Evolutionary conservation across 2,329 filamentous ascomycete genomes (phyloP).

Genomic region (Rutstroemia sp.): DNA sequence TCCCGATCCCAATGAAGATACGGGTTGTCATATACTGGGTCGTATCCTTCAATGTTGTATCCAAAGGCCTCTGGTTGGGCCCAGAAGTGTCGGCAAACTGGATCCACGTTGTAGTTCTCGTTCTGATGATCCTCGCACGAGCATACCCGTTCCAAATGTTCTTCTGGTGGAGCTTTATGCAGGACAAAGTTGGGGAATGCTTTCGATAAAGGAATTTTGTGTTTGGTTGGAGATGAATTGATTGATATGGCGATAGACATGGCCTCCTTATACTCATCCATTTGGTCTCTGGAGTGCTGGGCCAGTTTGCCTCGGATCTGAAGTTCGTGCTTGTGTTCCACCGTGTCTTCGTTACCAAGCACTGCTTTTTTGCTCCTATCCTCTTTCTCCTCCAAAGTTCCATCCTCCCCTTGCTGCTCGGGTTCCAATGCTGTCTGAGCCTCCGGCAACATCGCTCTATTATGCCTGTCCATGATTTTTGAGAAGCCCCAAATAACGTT

Average conservation of each 20-base stretch:
- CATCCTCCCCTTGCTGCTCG: not conserved
- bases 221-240: not conserved
- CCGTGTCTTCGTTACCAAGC: no score
- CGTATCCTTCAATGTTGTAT: slow-evolving; percentile 15
- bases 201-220: not conserved
- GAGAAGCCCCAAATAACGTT: not conserved
- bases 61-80: not conserved
- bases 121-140: not conserved
- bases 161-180: not conserved
- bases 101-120: not conserved
- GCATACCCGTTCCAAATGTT: no score
- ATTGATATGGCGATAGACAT: not conserved
- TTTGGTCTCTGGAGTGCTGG: not conserved
- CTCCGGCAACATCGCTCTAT: not conserved
- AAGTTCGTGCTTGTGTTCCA: no score
- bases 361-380: not conserved
- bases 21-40: not conserved
- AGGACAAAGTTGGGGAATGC: not conserved
- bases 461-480: not conserved
- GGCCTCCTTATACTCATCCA: not conserved
- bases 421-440: not conserved
- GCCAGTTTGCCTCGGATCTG: no score
- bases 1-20: not conserved
- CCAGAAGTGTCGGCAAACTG: not conserved
- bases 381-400: not conserved